Evolutionary conservation across 805 yeast genomes (phyloP).

Genomic region (Monosporozyma siamensis): DNA sequence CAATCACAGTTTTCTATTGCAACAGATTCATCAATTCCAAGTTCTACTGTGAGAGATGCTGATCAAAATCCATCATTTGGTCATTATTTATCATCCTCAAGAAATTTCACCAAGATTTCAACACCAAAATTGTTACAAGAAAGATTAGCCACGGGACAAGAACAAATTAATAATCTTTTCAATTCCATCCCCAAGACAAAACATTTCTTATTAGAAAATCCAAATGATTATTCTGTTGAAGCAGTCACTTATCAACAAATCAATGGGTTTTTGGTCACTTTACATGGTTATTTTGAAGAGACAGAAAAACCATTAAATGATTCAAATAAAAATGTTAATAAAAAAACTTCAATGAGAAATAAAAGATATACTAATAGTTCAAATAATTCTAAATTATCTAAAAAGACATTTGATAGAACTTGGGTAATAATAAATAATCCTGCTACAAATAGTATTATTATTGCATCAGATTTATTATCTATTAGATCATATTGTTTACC

Average conservation of each 20-base stretch:
- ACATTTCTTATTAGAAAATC: slow-evolving; percentile 57
- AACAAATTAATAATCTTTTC: slow-evolving; percentile 53
- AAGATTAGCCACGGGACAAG: slow-evolving; percentile 62
- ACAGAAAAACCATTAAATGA: slow-evolving; percentile 42
- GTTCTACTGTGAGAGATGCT: slow-evolving; percentile 27
- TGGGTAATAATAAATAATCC: slow-evolving; percentile 59
- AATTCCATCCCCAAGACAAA: slow-evolving; percentile 65
- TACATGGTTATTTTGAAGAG: slow-evolving; percentile 89
- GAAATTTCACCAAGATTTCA: slow-evolving; percentile 63
- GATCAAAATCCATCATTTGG: slow-evolving; percentile 44
- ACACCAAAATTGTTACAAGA: slow-evolving; percentile 45
- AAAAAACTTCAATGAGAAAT: slow-evolving; percentile 13
- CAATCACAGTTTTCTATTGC: slow-evolving; percentile 81
- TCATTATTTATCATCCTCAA: slow-evolving; percentile 61
- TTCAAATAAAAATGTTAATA: slow-evolving; percentile 16
- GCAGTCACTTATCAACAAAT: slow-evolving; percentile 62
- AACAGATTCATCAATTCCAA: slow-evolving; percentile 64
- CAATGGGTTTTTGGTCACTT: slow-evolving; percentile 63
- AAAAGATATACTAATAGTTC: slow-evolving; percentile 25
- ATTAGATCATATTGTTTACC: slow-evolving; percentile 53
- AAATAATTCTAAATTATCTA: slow-evolving; percentile 34
- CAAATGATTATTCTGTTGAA: slow-evolving; percentile 68
- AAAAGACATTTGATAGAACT: slow-evolving; percentile 79
- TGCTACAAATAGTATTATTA: slow-evolving; percentile 46
- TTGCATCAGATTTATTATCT: slow-evolving; percentile 76